Percentiles rank a stretch among this genome's conserved stretches.
Conservation (phyloP, 139 green algal genomes). For the Chlorella sp. region DNA sequence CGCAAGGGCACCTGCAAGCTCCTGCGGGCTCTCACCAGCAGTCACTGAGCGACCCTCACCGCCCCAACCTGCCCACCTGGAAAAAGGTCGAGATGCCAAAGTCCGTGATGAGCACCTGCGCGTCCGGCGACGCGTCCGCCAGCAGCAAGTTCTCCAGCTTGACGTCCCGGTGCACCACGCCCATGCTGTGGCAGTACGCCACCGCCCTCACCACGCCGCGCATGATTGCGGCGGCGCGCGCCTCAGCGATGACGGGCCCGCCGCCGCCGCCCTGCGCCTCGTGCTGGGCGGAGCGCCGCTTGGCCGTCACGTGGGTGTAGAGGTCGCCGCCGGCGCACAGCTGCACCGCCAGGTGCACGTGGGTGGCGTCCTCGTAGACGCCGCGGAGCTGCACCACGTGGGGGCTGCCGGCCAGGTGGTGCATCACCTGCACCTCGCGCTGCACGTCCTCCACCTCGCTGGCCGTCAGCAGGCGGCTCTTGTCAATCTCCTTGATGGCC, state of each 20-base stretch:
- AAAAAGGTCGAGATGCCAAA: slow-evolving; percentile 75
- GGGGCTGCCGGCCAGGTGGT: slow-evolving; percentile 43
- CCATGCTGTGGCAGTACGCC: neutral
- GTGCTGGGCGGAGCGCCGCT: no score
- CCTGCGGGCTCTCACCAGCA: no score
- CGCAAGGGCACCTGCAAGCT: no score
- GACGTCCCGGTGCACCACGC: neutral
- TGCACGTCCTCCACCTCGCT: slow-evolving; percentile 94
- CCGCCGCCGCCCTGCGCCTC: no score
- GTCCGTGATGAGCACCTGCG: slow-evolving; percentile 66
- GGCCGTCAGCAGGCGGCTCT: slow-evolving; percentile 75
- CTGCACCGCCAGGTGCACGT: slow-evolving; percentile 87
- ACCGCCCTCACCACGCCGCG: neutral
- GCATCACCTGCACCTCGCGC: slow-evolving; percentile 82
- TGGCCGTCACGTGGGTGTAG: no score
- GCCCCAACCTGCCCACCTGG: slow-evolving; percentile 12
- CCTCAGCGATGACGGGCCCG: no score
- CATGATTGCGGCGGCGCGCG: neutral
- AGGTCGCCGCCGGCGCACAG: no score
- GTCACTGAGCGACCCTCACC: no score
- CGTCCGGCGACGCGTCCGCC: slow-evolving; percentile 25
- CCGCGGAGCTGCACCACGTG: slow-evolving; percentile 46
- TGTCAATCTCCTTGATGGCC: slow-evolving; percentile 63
- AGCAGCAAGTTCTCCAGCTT: slow-evolving; percentile 89
- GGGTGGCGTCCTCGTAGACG: slow-evolving; percentile 76